phyloP scores from a whole-genome alignment of 2,329 filamentous ascomycete genomes.

The Periconia macrospinosa region DNA sequence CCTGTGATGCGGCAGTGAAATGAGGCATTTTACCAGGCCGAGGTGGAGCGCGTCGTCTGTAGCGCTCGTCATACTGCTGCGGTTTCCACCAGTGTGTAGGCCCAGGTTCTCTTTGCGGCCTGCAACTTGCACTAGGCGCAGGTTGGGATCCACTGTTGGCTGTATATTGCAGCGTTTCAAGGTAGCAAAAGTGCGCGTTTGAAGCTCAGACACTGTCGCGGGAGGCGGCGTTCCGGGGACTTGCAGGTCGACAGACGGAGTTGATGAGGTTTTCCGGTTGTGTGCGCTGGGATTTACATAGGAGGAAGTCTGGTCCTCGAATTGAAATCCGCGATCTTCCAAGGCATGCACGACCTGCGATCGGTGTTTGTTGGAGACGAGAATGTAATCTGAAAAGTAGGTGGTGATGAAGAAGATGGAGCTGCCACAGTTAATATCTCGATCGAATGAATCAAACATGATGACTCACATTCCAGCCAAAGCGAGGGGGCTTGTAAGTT shows the following conservation, averaged over 20 bases:
- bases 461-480: conserved; percentile 75
- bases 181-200: conserved; percentile 79
- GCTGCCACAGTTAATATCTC: conserved; percentile 39
- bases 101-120: conserved; percentile 54
- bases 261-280: conserved; percentile 48
- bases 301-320: conserved; percentile 64
- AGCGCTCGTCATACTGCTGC: conserved; percentile 31
- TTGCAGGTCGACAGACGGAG: conserved; percentile 50
- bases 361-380: conserved; percentile 77
- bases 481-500: conserved; percentile 86
- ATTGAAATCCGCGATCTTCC: conserved; percentile 78
- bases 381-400: conserved; percentile 96
- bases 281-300: conserved; percentile 63
- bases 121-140: conserved; percentile 81
- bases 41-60: conserved; percentile 50
- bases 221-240: conserved; percentile 73
- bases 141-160: conserved; percentile 67
- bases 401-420: conserved; percentile 99
- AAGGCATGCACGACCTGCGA: conserved; percentile 75
- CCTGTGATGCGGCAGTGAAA: conserved; percentile 56
- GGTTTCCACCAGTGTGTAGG: conserved; percentile 26
- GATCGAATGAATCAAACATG: neutral
- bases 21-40: conserved; percentile 52
- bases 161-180: conserved; percentile 76
- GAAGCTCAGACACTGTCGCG: conserved; percentile 75